Evolutionary conservation across 73 alveolate genomes (phyloP).

Genomic region (Paramecium sexaurelia): DNA sequence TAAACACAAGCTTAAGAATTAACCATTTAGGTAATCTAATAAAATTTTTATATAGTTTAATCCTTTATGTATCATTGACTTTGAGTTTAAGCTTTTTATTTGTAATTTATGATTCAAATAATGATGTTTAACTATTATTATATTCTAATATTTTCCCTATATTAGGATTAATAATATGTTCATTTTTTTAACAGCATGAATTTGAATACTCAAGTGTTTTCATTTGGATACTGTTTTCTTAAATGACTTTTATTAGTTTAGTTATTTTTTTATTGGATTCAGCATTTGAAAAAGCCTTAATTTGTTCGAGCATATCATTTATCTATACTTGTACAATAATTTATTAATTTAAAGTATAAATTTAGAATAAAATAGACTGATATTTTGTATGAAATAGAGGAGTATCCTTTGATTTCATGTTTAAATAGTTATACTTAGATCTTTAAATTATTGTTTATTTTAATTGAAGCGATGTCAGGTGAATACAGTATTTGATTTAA

Average conservation of each 20-base stretch:
- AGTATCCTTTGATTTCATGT: not conserved
- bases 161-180: constrained; percentile 1
- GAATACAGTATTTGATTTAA: not conserved
- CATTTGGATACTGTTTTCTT: not conserved
- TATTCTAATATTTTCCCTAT: not conserved
- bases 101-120: not conserved
- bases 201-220: constrained; percentile 3
- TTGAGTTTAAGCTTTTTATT: not conserved
- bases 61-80: not conserved
- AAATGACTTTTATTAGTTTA: not conserved
- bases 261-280: not conserved
- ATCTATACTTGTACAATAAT: not conserved
- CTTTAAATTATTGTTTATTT: not conserved
- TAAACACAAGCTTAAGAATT: too few relatives aligned
- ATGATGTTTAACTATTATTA: not conserved
- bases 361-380: not conserved
- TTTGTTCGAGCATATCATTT: not conserved
- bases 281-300: not conserved
- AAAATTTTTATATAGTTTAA: too few relatives aligned
- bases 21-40: too few relatives aligned
- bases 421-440: not conserved
- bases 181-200: not conserved
- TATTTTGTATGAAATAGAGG: not conserved
- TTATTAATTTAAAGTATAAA: not conserved
- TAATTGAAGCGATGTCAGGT: not conserved